Base-by-base conservation (phyloP, 192 early-diverging fungal species). In the Cladochytrium replicatum region DNA sequence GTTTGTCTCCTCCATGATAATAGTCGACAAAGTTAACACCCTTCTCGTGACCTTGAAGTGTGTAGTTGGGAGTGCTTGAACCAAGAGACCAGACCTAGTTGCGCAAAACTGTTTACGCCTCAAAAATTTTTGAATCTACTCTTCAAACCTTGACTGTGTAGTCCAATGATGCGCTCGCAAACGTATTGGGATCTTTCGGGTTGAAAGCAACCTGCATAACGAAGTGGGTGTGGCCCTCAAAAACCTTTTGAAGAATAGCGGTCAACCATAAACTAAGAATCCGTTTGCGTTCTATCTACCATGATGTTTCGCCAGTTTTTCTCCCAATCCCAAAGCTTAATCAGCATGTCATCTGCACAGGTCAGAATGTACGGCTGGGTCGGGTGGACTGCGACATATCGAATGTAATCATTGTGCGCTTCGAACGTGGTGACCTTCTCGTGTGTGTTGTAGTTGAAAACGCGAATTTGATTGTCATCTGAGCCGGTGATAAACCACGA, bases 361-460 rank as follows among this genome's bases (percentile, higher is more conserved):
- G 91, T 89, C 38, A 99, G 69, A 23, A 99, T 72, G 44, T 85
- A 85, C 28, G 96, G 85, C 56, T 91, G 91, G n/a, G 91, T 88
- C 31, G 88, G 89, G 59, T 99, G 96, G 25, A 99, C 89, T 17
- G 93, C 93, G 43, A 99, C 79, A 60, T 82, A 82, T 42, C 96
- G 83, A 68, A 99, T 91, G 57, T 96, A 99, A 64, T 99, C 96
- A 52, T 76, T 74, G 60, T 99, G 96, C 15, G 90, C 96, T 49
- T 97, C 93, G 63, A 96, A 96, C 29, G 84, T 81, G 15, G 83
- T 80, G 13, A 99, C 86, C 54, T 96, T 95, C 66, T 99, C 96
- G 65, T 90, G 89, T 28, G 96, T 99, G 67, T 97, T 96, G 79
- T 99, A 99, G 83, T 99, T 99, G 84, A 87, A 99, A 37, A 99